phyloP scores from a whole-genome alignment of 2,329 filamentous ascomycete genomes.

The Stylonectria norvegica region DNA sequence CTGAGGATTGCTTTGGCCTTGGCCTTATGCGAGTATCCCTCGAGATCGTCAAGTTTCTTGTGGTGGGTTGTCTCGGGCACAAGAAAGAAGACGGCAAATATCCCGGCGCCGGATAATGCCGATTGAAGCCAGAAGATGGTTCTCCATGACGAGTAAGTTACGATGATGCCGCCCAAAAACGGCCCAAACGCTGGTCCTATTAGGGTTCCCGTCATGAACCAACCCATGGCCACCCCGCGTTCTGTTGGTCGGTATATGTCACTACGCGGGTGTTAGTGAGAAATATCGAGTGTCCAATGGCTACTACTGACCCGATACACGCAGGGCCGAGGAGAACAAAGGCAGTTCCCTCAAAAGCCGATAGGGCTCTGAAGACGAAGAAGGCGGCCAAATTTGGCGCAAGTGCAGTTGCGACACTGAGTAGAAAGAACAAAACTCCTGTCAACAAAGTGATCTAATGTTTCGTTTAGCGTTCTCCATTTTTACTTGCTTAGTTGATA shows the following conservation, averaged over 20 bases:
- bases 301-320: constrained; percentile 55
- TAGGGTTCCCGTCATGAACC: constrained; percentile 68
- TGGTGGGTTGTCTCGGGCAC: constrained; percentile 71
- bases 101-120: constrained; percentile 59
- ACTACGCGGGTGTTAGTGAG: constrained; percentile 26
- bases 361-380: constrained; percentile 70
- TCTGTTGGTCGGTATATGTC: constrained; percentile 65
- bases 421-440: constrained; percentile 61
- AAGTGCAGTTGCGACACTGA: constrained; percentile 69
- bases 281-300: background rate
- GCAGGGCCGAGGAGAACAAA: constrained; percentile 70
- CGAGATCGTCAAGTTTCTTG: constrained; percentile 59
- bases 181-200: constrained; percentile 69
- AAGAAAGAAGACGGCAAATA: constrained; percentile 59
- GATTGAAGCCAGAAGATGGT: constrained; percentile 77
- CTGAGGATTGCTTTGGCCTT: constrained; percentile 54
- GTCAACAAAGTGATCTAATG: constrained; percentile 50
- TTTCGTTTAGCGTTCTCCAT: no score
- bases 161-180: constrained; percentile 72
- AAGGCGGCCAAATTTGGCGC: constrained; percentile 68
- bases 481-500: no score
- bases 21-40: constrained; percentile 46
- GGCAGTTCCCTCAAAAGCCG: constrained; percentile 70
- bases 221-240: constrained; percentile 68
- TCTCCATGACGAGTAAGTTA: constrained; percentile 70